Evolutionary conservation across 2,329 filamentous ascomycete species (phyloP).

Genomic region (Colletotrichum horii): DNA sequence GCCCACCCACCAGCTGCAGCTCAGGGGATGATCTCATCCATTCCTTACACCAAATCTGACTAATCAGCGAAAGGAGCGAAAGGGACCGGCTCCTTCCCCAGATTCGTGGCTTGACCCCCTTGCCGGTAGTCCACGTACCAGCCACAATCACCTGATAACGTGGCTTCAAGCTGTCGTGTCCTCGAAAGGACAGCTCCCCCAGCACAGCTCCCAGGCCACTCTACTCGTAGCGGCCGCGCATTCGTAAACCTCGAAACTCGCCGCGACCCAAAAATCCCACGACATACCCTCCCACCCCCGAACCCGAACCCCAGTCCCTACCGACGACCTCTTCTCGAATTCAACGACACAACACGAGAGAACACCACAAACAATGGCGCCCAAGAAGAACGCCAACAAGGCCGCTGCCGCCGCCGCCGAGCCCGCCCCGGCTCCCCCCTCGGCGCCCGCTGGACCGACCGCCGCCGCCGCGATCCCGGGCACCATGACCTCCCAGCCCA

Average conservation of each 20-base stretch:
- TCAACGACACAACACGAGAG: not conserved
- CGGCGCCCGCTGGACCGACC: constrained; percentile 22
- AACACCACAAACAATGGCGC: constrained; percentile 47
- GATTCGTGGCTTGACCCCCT: constrained; percentile 13
- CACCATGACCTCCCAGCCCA: constrained; percentile 23
- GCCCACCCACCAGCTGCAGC: not conserved
- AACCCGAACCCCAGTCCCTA: not conserved
- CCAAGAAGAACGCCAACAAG: constrained; percentile 48
- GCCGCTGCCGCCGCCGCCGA: constrained; percentile 12
- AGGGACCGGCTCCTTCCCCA: constrained; percentile 3
- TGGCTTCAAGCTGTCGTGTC: constrained; percentile 40
- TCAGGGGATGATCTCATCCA: constrained; percentile 20
- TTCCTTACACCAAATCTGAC: not conserved
- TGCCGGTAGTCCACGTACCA: not conserved
- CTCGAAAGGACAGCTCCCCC: constrained; percentile 25
- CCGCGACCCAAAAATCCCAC: constrained; percentile 11
- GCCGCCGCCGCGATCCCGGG: constrained; percentile 19
- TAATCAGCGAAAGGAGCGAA: no score
- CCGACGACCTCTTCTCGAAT: not conserved
- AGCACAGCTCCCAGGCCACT: not conserved
- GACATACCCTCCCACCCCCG: not conserved
- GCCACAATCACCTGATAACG: constrained; percentile 20
- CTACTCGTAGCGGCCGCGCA: not conserved
- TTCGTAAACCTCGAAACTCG: not conserved
- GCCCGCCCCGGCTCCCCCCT: constrained; percentile 21